phyloP scores from a whole-genome alignment of 2,329 filamentous ascomycete genomes.

The Penicillium digitatum region DNA sequence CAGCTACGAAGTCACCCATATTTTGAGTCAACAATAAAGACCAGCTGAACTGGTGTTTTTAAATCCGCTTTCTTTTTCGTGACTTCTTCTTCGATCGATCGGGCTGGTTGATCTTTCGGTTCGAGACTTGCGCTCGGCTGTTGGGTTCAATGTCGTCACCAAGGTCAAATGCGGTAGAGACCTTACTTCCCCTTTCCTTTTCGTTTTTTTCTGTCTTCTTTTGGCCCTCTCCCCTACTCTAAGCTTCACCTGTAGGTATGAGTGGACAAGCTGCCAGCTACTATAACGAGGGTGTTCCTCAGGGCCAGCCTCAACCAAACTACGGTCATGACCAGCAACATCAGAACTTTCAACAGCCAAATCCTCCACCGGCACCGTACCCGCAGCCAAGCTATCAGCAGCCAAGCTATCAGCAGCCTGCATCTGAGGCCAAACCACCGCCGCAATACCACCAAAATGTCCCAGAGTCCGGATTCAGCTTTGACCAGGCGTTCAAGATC shows the following conservation, averaged over 20 bases:
- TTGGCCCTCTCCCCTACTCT: background rate
- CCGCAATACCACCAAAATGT: conserved; percentile 24
- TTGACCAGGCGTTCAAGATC: conserved; percentile 78
- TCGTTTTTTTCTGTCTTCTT: background rate
- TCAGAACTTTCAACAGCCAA: conserved; percentile 16
- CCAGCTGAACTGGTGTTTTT: background rate
- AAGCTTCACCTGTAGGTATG: conserved; percentile 20
- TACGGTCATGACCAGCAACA: conserved; percentile 16
- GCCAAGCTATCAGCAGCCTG: conserved; percentile 9
- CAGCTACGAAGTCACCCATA: background rate
- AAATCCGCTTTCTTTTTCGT: background rate
- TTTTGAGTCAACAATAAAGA: background rate
- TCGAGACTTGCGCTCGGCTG: background rate
- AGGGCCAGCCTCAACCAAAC: conserved; percentile 15
- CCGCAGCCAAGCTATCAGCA: conserved; percentile 5
- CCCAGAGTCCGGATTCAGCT: conserved; percentile 44
- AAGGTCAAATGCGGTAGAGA: background rate
- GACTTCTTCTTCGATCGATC: background rate
- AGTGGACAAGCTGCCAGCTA: conserved; percentile 39
- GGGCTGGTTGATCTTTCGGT: background rate
- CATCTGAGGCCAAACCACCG: conserved; percentile 22
- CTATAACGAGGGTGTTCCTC: conserved; percentile 28
- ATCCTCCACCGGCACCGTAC: background rate
- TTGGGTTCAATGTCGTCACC: background rate
- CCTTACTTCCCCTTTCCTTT: background rate